Evolutionary conservation across 2,329 filamentous ascomycete species (phyloP).

Genomic region (Talaromyces amestolkiae): DNA sequence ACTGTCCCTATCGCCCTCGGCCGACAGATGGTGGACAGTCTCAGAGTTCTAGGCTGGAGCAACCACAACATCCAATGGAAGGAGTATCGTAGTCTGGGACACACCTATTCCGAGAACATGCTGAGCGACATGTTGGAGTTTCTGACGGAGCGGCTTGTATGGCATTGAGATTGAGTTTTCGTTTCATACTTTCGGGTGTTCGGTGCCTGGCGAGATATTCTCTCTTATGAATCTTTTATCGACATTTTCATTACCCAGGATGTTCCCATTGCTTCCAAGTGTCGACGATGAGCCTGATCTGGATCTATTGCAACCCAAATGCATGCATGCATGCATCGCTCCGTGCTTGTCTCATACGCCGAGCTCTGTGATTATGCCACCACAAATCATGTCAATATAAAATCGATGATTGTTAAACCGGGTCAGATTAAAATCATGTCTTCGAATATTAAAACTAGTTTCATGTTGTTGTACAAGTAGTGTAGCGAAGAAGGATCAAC

Average conservation of each 20-base stretch:
- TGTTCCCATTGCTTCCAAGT: neutral
- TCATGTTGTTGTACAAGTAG: neutral
- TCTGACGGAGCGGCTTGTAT: constrained; percentile 12
- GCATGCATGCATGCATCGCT: neutral
- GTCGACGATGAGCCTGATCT: neutral
- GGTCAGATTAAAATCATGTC: neutral
- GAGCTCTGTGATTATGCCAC: neutral
- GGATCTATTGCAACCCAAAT: neutral
- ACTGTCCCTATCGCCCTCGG: constrained; percentile 5
- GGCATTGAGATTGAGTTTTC: neutral
- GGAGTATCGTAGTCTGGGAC: constrained; percentile 1
- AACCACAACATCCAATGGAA: neutral
- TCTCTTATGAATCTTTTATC: neutral
- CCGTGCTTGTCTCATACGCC: neutral
- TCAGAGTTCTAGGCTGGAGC: neutral
- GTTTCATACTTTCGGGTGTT: neutral
- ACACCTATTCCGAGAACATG: constrained; percentile 8
- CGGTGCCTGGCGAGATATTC: neutral
- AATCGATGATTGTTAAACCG: neutral
- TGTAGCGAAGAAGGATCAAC: neutral
- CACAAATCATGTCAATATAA: neutral
- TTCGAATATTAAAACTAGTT: neutral
- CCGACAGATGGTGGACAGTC: neutral
- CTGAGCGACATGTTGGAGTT: constrained; percentile 12
- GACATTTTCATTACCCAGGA: neutral